phyloP scores from a whole-genome alignment of 1,284 basidiomycete species.

The Sporisorium exsertum region DNA sequence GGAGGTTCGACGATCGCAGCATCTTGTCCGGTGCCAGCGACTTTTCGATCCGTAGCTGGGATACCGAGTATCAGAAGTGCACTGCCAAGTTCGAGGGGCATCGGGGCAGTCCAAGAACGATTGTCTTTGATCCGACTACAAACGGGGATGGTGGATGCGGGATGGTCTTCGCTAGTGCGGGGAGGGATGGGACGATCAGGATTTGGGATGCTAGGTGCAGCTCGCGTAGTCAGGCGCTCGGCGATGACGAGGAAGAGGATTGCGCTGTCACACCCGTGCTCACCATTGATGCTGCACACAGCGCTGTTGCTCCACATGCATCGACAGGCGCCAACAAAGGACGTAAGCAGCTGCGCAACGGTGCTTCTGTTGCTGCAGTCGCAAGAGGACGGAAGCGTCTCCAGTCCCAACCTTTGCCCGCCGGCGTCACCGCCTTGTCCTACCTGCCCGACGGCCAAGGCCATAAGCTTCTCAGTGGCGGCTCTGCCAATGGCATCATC shows the following conservation, averaged over 20 bases:
- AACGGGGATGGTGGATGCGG: constrained; percentile 47
- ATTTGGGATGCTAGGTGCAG: constrained; percentile 59
- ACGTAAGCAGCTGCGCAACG: constrained; percentile 13
- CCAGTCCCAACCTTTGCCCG: constrained; percentile 13
- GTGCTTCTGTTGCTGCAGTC: not conserved
- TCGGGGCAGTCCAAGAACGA: constrained; percentile 58
- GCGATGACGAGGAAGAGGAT: constrained; percentile 3
- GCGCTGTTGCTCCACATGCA: not conserved
- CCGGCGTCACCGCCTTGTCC: constrained; percentile 59
- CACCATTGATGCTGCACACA: constrained; percentile 60
- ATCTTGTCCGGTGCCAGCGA: constrained; percentile 61
- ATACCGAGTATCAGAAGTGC: constrained; percentile 55
- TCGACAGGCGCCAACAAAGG: not conserved
- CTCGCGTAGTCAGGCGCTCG: not conserved
- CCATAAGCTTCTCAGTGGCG: constrained; percentile 55
- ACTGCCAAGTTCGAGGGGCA: constrained; percentile 47
- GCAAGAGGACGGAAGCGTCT: constrained; percentile 17
- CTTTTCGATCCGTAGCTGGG: constrained; percentile 62
- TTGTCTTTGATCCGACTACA: constrained; percentile 60
- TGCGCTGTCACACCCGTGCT: constrained; percentile 40
- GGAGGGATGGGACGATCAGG: constrained; percentile 63
- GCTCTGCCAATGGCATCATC: constrained; percentile 60
- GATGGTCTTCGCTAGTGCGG: constrained; percentile 60
- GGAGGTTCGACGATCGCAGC: constrained; percentile 61
- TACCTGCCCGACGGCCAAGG: constrained; percentile 51